A percentile compares a stretch with the other conserved stretches of the same genome.
Conservation (phyloP, 352 stramenopile genomes). For the Pythium graminicola region DNA sequence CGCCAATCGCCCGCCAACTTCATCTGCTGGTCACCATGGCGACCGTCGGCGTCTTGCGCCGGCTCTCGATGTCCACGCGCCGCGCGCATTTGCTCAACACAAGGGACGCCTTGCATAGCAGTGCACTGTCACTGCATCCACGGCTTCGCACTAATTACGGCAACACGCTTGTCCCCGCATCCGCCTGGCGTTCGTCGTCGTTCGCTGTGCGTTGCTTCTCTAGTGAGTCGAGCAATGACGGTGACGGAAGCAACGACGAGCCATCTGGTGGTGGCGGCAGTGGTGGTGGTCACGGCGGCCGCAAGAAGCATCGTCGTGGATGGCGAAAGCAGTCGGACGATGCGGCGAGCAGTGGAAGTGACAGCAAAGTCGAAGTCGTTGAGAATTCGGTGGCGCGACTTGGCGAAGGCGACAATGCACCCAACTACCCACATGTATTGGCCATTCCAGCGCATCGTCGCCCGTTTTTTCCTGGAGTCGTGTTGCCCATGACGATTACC, state of each 20-base stretch:
- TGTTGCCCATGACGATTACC: slow-evolving; percentile 81
- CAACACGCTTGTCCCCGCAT: background rate
- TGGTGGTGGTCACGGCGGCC: slow-evolving; percentile 1
- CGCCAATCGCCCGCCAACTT: slow-evolving; percentile 5
- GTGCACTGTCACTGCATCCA: slow-evolving; percentile 1
- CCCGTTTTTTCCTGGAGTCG: slow-evolving; percentile 77
- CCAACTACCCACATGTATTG: slow-evolving; percentile 66
- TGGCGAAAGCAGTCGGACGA: slow-evolving; percentile 16
- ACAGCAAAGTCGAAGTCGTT: slow-evolving; percentile 47
- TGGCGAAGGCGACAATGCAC: slow-evolving; percentile 58
- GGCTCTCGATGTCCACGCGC: slow-evolving; percentile 20
- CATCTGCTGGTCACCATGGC: slow-evolving; percentile 13
- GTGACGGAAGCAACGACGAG: slow-evolving; percentile 16
- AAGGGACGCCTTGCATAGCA: background rate
- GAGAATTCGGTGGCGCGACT: slow-evolving; percentile 53
- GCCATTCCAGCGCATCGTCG: slow-evolving; percentile 69
- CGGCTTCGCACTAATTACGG: background rate
- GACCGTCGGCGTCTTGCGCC: slow-evolving; percentile 20
- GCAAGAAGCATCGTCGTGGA: slow-evolving; percentile 19
- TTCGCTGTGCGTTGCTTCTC: slow-evolving; percentile 16
- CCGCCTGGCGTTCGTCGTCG: slow-evolving; percentile 16
- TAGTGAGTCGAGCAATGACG: slow-evolving; percentile 16
- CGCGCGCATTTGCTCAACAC: slow-evolving; percentile 13
- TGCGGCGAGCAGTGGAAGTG: slow-evolving; percentile 1
- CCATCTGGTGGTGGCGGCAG: background rate